Conservation (phyloP, 768 basidiomycete species). For the Auricularia cornea region DNA sequence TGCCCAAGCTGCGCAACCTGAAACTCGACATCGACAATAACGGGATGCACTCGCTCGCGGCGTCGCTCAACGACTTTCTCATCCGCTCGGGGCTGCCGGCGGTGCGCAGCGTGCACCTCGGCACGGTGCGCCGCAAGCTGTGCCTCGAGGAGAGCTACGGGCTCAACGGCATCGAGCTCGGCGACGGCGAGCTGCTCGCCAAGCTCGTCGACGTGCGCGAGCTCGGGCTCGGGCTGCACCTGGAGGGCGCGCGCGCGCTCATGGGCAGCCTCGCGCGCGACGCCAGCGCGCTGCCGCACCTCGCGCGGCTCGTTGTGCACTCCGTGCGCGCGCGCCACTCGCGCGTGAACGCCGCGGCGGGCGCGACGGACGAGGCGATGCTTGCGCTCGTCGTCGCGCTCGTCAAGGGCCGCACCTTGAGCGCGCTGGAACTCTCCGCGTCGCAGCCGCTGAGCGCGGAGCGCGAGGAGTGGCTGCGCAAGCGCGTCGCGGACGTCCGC, state of each 20-base stretch:
- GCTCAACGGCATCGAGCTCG: neutral
- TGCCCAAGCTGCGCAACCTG: neutral
- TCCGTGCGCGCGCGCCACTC: conserved; percentile 31
- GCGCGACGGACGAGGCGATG: no score
- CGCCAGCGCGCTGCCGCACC: neutral
- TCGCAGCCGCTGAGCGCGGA: no score
- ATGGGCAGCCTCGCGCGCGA: neutral
- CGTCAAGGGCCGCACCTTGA: no score
- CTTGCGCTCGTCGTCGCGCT: no score
- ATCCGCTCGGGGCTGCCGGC: neutral
- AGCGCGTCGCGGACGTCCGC: no score
- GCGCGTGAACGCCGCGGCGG: no score
- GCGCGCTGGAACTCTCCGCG: no score
- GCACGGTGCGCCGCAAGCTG: neutral
- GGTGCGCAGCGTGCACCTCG: neutral
- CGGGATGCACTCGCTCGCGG: neutral
- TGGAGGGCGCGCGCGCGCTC: neutral
- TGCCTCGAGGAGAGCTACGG: neutral
- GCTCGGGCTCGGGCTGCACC: neutral
- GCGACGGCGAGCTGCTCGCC: neutral
- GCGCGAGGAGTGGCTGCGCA: no score
- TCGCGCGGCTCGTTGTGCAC: neutral
- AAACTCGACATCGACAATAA: neutral
- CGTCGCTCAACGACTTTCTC: neutral
- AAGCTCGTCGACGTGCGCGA: neutral